A percentile compares a stretch with the other conserved stretches of the same genome.
Conservation (phyloP, 208 protist genomes). For the Trypanosoma platydactyli region DNA sequence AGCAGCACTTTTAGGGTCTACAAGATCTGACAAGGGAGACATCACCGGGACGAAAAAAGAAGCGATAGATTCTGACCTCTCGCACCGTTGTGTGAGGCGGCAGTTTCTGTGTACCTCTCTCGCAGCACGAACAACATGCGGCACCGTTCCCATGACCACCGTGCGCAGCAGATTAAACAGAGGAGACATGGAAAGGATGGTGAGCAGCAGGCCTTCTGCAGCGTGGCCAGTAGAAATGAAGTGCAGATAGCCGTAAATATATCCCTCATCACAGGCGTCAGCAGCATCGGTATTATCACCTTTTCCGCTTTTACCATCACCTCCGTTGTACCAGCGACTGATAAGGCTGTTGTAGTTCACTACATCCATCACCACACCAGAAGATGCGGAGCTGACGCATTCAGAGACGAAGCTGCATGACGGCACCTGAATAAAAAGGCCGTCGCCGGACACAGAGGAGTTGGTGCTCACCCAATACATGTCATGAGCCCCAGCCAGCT, state of each 20-base stretch:
- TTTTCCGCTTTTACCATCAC: neutral
- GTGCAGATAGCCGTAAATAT: conserved; percentile 54
- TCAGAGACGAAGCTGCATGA: conserved; percentile 36
- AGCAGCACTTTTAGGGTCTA: conserved; percentile 5
- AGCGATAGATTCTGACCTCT: conserved; percentile 19
- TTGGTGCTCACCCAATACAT: conserved; percentile 1
- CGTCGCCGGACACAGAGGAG: conserved; percentile 44
- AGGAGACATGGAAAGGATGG: conserved; percentile 44
- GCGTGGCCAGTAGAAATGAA: conserved; percentile 28
- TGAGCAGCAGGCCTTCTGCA: conserved; percentile 35
- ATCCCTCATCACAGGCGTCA: conserved; percentile 33
- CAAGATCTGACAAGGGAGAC: conserved; percentile 31
- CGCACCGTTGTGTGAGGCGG: conserved; percentile 9
- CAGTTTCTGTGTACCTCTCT: neutral
- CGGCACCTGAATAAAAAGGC: conserved; percentile 68
- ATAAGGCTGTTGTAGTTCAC: conserved; percentile 31
- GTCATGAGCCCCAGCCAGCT: conserved; percentile 28
- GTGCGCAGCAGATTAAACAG: conserved; percentile 57
- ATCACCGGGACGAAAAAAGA: conserved; percentile 32
- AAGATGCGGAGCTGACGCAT: conserved; percentile 26
- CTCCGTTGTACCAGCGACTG: conserved; percentile 9
- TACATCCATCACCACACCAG: conserved; percentile 28
- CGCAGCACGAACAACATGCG: conserved; percentile 26
- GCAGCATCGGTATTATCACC: neutral
- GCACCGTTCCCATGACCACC: conserved; percentile 40